Base-by-base conservation (phyloP, 1,284 basidiomycete genomes). In the Rhodotorula sp. region DNA sequence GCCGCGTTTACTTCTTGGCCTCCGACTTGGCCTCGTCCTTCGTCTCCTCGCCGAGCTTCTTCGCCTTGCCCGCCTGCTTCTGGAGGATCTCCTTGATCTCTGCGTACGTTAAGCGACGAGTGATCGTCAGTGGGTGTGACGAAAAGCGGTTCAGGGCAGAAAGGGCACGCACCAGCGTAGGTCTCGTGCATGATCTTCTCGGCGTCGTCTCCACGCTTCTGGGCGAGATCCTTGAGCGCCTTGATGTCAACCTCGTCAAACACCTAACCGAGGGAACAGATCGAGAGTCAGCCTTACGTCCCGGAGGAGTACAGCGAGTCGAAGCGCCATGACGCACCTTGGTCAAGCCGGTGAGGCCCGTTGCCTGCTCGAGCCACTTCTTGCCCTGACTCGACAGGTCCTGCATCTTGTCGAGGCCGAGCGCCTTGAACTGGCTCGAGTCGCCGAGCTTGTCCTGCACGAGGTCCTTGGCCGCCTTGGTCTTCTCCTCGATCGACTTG, bases 141-240 rank as follows among this genome's bases (percentile, higher is more conserved):
- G n/a, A n/a, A n/a, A n/a, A n/a, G n/a, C n/a, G n/a, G n/a, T n/a
- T n/a, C n/a, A n/a, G n/a, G 25, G 4, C 7, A 16, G 17, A 13
- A 10, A 48, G 2, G 19, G 21, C 4, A 64, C 72, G 25, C 19
- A 74, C 72, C 68, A 9, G 74, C 74, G 63, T 75, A 75, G 10
- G 77, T 77, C 59, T 70, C 68, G 42, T 75, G 62, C 44, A 85
- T 76, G 65, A 85, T 82, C 64, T 80, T 79, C 77, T 84, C 79
- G 60, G 83, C 82, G 68, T 85, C 84, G 23, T 83, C 82, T 21
- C 82, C 81, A 67, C 85, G 84, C 64, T 81, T 81, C 44, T 82
- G 78, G 34, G 81, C 82, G 25, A 85, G 75, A 64, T 83, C 77
- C 66, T 84, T 83, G 61, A 86, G 78, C 34, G 81, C 78, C 75